Base-by-base conservation (phyloP, 2,329 filamentous ascomycete genomes). In the Cyphellophora attinorum region DNA sequence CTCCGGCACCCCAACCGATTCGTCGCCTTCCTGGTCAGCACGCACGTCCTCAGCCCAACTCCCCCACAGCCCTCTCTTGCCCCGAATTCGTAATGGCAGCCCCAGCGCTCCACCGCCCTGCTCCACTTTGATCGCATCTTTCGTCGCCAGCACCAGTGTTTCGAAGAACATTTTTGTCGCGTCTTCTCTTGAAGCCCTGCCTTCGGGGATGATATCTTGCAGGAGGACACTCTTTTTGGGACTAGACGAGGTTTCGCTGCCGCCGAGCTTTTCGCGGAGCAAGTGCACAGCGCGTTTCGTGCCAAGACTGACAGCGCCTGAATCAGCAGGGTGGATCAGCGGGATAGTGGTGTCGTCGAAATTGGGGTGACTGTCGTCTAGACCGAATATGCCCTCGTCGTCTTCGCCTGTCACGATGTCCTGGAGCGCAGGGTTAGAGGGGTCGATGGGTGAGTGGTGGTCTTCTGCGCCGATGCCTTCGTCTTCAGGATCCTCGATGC, bases 111-210 rank as follows among this genome's bases (percentile, higher is more conserved):
- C 73, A 42, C 79, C 67, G 31, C 74, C 73, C 60, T 98, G 91
- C 56, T 96, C 89, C 16, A 96, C 85, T 62, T 94, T 94, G 62
- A 98, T 83, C 17, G 91, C 91, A 56, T 98, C 91, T 64, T 98
- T 98, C 27, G 91, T 98, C 4, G 89, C 91, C 30, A 98, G 71
- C 3, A 98, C 91, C 15, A 98, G 70, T 35, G 91, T 81, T 62
- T 98, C 91, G 51, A 98, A 98, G 66, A 98, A 98, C 86, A 98
- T 95, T 70, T 95, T 95, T 28, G 91, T 98, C 1, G 91, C 91
- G 51, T 96, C 91, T 6, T 82, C 81, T 58, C 85, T 84, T 46
- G 74, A 85, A 1, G 89, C 89, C 41, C 73, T 74, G 45, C 70
- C 64, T 60, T 93, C 85, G 0, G 91, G 91, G 19, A 95, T 72